Evolutionary conservation across 2,329 filamentous ascomycete species (phyloP), one percentile per base, ranked within the genome.

Genomic region (Ciborinia camelliae): DNA sequence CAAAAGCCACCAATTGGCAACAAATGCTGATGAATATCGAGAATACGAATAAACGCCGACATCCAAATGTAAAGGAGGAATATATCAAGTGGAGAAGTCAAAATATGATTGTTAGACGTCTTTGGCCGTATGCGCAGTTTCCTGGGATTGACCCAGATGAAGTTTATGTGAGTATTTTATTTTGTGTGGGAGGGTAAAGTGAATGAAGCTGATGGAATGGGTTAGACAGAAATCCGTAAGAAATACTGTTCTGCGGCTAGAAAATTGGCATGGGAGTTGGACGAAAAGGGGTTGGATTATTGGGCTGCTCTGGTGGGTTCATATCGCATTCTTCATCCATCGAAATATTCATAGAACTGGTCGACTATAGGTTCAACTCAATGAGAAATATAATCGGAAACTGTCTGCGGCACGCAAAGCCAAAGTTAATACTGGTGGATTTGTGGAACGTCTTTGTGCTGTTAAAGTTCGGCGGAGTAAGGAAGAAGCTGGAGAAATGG

Each of bases 51-150:
- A 35, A 30, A 35, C 4, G 35, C 32, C 41, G 55, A 15, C 41
- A 58, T 23, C 28, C 55, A 5, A 35, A 37, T 26, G 41, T 58
- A 14, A 1, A 4, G 8, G 28, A 58, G 30, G 41, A 15, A 26
- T 58, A 58, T 14, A 58, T 58, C 2, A 35, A 47, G 10, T 58
- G 55, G 55, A 58, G 41, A 58, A 58, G 55, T 35, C 55, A 58
- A 18, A 8, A 35, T 18, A 58, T 58, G 55, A 41, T 58, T 35
- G 55, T 58, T 15, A 47, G 41, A 35, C 55, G 55, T 47, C 55
- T 58, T n/a, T 58, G 55, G 55, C n/a, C 43, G 5, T 8, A 35
- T 26, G 28, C n/a, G 1, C 26, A 35, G 9, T 58, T 58, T 8
- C 55, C 28, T 1, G 55, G 55, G 1, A 7, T 47, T 2, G 55